Evolutionary conservation across 1,284 basidiomycete genomes (phyloP), one percentile per base, ranked within the genome.

Genomic region (Pterulicium gracile): DNA sequence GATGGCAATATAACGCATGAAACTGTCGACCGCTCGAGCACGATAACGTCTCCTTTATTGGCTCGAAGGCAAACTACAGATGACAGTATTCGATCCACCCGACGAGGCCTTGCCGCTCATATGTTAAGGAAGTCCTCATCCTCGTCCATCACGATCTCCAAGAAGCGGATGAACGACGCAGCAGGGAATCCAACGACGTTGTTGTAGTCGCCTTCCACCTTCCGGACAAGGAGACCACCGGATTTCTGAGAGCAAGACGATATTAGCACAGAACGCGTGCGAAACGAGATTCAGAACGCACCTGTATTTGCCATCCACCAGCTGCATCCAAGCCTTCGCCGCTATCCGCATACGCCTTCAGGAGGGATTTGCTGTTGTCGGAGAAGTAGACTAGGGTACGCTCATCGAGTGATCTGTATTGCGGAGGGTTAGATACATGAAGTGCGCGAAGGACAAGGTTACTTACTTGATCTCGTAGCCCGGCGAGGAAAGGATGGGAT

Each of bases 291-390:
- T 35, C 23, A 41, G 41, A 45, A 32, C 19, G 14, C 53, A 89
- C 90, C 73, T 98, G 95, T 42, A 95, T 82, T 2, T 92, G 92
- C 60, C 98, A 98, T 0, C 95, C 95, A 3, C 94, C 95, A 0
- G 94, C 94, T 17, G 92, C 76, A 58, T 96, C 91, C 42, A 85
- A 61, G 0, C 95, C 95, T 63, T 98, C 95, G 1, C 83, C 87
- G 45, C 77, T 86, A 24, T 92, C 83, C 23, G 85, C 90, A 57
- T 98, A 98, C 0, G 91, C 89, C 53, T 88, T 60, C 12, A 97
- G 67, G 4, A 90, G 58, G 24, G 78, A 63, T 24, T 65, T 59
- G 0, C 80, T 67, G 58, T 78, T 88, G 51, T 93, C 83, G 7
- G 75, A 72, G 60, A 94, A 94, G 55, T 88, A 73, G 3, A 91